Evolutionary conservation across 2,329 filamentous ascomycete species (phyloP).

Genomic region (Trichoderma pleuroti): DNA sequence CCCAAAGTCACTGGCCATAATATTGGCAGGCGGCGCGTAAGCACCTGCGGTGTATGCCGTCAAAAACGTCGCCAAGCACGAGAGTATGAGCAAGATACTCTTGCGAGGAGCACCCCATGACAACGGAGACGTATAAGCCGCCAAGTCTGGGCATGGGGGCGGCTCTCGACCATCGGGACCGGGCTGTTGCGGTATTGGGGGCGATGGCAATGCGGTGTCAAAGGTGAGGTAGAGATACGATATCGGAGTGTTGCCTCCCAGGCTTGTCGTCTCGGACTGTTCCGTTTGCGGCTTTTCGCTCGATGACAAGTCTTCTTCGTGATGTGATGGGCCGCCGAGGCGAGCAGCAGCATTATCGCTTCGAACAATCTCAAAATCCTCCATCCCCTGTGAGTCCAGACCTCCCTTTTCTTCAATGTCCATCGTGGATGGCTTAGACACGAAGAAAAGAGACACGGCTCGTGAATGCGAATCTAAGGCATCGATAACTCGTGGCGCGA

Average conservation of each 20-base stretch:
- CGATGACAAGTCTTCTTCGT: neutral
- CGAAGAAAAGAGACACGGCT: neutral
- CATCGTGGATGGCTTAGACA: neutral
- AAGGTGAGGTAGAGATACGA: conserved; percentile 42
- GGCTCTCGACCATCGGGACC: conserved; percentile 33
- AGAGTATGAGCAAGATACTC: conserved; percentile 65
- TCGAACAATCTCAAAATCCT: neutral
- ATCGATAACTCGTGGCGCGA: neutral
- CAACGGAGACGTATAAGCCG: conserved; percentile 65
- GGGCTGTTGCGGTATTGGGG: conserved; percentile 22
- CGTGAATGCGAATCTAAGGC: neutral
- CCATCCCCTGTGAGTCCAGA: neutral
- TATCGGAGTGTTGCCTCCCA: conserved; percentile 30
- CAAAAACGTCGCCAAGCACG: conserved; percentile 70
- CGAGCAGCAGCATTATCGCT: neutral
- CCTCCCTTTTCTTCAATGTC: conserved; percentile 2
- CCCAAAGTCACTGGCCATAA: conserved; percentile 64
- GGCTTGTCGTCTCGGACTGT: neutral
- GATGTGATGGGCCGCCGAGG: neutral
- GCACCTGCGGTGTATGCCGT: conserved; percentile 80
- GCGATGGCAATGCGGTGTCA: conserved; percentile 35
- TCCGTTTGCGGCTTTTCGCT: conserved; percentile 2
- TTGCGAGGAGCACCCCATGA: conserved; percentile 70
- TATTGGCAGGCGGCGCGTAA: conserved; percentile 65
- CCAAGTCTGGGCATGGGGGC: conserved; percentile 62